A percentile compares a stretch with the other conserved stretches of the same genome.
Conservation (phyloP, 208 protist species). For the Trypanosomatidae sp. region DNA sequence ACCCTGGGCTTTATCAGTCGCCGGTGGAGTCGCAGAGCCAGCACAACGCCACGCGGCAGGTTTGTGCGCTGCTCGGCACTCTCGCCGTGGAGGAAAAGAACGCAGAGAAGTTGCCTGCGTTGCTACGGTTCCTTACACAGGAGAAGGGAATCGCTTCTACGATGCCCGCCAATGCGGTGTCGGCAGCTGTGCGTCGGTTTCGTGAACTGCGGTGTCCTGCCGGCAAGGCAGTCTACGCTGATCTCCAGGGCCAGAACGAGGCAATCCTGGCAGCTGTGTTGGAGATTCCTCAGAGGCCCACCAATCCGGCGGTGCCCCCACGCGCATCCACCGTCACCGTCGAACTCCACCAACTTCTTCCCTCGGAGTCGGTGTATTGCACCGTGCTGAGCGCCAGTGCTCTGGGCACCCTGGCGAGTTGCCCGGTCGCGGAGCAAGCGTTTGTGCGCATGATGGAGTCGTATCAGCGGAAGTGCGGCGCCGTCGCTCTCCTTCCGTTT, state of each 20-base stretch:
- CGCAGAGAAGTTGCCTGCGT: constrained; percentile 8
- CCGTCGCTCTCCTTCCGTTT: constrained; percentile 51
- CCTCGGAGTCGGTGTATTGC: constrained; percentile 46
- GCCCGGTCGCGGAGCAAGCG: constrained; percentile 31
- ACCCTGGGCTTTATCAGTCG: constrained; percentile 20
- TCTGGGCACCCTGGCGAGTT: constrained; percentile 39
- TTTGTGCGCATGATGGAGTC: constrained; percentile 82
- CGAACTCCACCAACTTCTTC: constrained; percentile 22
- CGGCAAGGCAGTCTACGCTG: neutral
- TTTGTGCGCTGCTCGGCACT: constrained; percentile 11
- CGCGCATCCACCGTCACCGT: neutral
- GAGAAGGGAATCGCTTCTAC: neutral
- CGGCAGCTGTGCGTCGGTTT: constrained; percentile 15
- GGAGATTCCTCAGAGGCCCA: neutral
- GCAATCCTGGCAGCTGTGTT: neutral
- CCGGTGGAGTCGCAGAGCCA: constrained; percentile 5
- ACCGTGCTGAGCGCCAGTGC: constrained; percentile 55
- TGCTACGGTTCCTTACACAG: constrained; percentile 11
- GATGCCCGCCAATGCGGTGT: constrained; percentile 9
- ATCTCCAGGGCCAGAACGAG: neutral
- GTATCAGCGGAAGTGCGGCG: constrained; percentile 60
- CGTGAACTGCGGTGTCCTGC: constrained; percentile 8
- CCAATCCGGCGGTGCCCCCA: neutral
- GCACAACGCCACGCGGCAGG: constrained; percentile 3
- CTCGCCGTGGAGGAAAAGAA: constrained; percentile 20